phyloP scores from a whole-genome alignment of 768 basidiomycete species.

The Filobasidium floriforme region DNA sequence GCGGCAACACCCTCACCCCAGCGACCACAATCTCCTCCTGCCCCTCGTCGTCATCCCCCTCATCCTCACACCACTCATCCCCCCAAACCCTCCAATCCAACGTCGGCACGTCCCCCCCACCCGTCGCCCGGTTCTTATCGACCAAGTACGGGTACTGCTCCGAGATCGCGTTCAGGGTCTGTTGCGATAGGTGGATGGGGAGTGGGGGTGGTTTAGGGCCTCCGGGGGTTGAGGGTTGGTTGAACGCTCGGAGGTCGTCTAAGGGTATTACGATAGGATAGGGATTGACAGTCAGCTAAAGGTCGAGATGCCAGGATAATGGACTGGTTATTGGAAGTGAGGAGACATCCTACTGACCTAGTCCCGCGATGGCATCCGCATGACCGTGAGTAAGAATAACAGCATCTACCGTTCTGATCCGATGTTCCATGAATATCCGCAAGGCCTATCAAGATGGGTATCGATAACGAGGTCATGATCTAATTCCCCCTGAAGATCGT shows the following conservation, averaged over 20 bases:
- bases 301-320: no score
- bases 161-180: slow-evolving; percentile 61
- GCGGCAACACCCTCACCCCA: slow-evolving; percentile 32
- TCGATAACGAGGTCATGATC: background rate
- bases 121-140: slow-evolving; percentile 30
- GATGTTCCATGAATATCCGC: slow-evolving; percentile 58
- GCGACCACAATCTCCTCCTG: slow-evolving; percentile 61
- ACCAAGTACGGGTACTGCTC: slow-evolving; percentile 72
- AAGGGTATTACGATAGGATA: no score
- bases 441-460: slow-evolving; percentile 31
- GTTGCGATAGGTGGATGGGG: slow-evolving; percentile 63
- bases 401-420: slow-evolving; percentile 62
- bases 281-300: slow-evolving; percentile 3
- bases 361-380: slow-evolving; percentile 56
- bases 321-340: no score
- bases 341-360: slow-evolving; percentile 21
- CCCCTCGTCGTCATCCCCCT: slow-evolving; percentile 21
- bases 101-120: slow-evolving; percentile 61
- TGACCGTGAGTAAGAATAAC: slow-evolving; percentile 82
- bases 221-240: slow-evolving; percentile 14
- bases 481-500: background rate
- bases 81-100: slow-evolving; percentile 21
- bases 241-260: slow-evolving; percentile 25
- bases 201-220: slow-evolving; percentile 48
- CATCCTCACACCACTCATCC: slow-evolving; percentile 13